Base-by-base conservation (phyloP, 139 green algal genomes). In the Micromonas commoda region DNA sequence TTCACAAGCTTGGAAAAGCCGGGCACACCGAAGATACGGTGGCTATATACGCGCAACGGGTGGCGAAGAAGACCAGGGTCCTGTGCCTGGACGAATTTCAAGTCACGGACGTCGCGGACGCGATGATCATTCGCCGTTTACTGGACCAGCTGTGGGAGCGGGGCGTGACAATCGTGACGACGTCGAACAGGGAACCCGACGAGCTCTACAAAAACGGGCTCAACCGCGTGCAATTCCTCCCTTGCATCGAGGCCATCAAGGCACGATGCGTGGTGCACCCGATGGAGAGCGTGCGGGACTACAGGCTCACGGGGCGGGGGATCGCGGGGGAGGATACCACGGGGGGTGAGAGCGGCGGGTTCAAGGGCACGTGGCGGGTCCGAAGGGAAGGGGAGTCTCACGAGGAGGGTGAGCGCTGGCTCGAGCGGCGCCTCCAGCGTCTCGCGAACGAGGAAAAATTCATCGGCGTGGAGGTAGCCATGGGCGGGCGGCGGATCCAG, bases 1-100 rank as follows among this genome's bases (percentile, higher is more conserved):
- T 77, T 24, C 82, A 86, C 72, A 84, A 77, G 73, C 71, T 80
- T 26, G 29, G 45, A 21, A 67, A 78, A 1, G 64, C 60, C 38
- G 66, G 52, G 23, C 31, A 31, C 57, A 54, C 31, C 23, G 66
- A 73, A 3, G 92, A 97, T 81, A 91, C 91, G 3, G 81, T 97
- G 32, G 66, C 79, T 52, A 68, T 79, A 4, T 92, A 97, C 21
- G 94, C 92, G 1, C 78, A 91, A 33, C 61, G 87, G 20, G 76
- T 96, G 20, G 79, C 78, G 4, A 26, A 51, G 0, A 73, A 85
- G 19, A 80, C 74, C 3, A 79, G 82, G 67, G 2, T 99, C 23
- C 86, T 99, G n/a, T 94, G 90, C 61, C 82, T 99, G 28, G 95
- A 99, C 82, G 95, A 99, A 87, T 88, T 98, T 63, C 97, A 60